These are phyloP conservation scores for Alternaria sp. DNA, from an alignment of 2,329 filamentous ascomycete species.

Conservation along the genomic window DNA sequence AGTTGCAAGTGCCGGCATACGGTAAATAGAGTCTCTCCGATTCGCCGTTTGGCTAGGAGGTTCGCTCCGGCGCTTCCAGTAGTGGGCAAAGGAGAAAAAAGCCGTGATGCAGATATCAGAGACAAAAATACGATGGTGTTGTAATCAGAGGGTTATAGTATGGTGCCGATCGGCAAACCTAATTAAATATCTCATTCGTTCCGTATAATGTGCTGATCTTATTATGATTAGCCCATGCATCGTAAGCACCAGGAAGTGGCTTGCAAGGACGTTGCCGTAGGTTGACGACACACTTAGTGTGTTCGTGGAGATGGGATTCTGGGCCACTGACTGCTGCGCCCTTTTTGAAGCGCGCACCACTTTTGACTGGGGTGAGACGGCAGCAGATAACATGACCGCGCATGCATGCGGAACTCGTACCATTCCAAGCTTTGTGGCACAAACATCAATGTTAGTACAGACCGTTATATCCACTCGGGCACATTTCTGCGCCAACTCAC, in stretches of 20 bases:
- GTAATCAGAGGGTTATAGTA: background rate
- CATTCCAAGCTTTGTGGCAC: slow-evolving; percentile 4
- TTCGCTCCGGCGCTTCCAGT: background rate
- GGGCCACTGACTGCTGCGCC: background rate
- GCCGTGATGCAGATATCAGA: background rate
- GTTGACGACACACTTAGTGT: background rate
- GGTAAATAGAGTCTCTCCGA: background rate
- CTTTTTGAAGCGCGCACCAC: background rate
- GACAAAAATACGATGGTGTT: background rate
- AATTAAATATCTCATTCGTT: slow-evolving; percentile 10
- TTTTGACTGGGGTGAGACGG: background rate
- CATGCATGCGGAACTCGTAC: background rate
- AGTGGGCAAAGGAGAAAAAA: background rate
- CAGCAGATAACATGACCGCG: slow-evolving; percentile 4
- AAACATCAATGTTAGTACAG: background rate
- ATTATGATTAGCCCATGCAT: background rate
- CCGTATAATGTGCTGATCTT: slow-evolving; percentile 3
- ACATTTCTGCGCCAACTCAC: background rate
- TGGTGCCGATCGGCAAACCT: slow-evolving; percentile 6
- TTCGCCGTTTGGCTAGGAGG: slow-evolving; percentile 3
- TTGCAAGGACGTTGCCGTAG: background rate
- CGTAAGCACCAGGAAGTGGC: slow-evolving; percentile 4
- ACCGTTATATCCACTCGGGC: slow-evolving; percentile 1
- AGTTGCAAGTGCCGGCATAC: slow-evolving; percentile 12
- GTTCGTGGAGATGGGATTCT: background rate